These are phyloP conservation scores for Lodderomyces beijingensis DNA, from an alignment of 1,139 yeast genomes.

Conservation along the genomic window DNA sequence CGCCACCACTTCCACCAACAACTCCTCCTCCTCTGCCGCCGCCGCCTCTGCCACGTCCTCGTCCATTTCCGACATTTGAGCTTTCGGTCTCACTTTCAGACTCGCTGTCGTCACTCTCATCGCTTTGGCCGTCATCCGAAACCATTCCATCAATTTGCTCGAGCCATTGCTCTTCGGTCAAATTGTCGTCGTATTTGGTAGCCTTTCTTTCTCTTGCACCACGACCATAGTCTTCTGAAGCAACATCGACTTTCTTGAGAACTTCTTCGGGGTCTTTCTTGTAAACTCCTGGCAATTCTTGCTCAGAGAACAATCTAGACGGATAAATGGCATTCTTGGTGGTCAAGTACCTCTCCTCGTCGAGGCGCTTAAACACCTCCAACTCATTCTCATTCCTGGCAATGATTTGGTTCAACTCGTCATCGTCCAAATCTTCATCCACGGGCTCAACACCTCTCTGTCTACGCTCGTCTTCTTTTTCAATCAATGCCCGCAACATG, in stretches of 20 bases:
- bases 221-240: conserved; percentile 49
- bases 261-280: conserved; percentile 46
- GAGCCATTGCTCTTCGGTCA: conserved; percentile 79
- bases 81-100: conserved; percentile 8
- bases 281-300: conserved; percentile 66
- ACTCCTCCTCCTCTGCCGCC: conserved; percentile 14
- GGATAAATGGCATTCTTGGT: conserved; percentile 43
- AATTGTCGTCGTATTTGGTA: conserved; percentile 59
- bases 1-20: not conserved
- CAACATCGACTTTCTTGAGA: conserved; percentile 41
- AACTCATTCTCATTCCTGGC: conserved; percentile 65
- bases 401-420: conserved; percentile 65
- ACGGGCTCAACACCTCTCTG: conserved; percentile 35
- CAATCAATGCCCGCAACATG: conserved; percentile 61
- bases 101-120: conserved; percentile 19
- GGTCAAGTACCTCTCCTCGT: conserved; percentile 45
- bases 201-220: conserved; percentile 65
- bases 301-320: conserved; percentile 51
- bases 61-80: conserved; percentile 19
- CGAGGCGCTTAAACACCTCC: conserved; percentile 50
- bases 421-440: conserved; percentile 56
- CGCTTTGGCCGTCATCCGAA: conserved; percentile 26
- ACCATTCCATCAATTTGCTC: conserved; percentile 50
- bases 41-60: conserved; percentile 26
- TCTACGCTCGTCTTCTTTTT: conserved; percentile 62